These are phyloP conservation scores for Hygrocybe punicea DNA, from an alignment of 768 basidiomycete species.

Conservation along the genomic window DNA sequence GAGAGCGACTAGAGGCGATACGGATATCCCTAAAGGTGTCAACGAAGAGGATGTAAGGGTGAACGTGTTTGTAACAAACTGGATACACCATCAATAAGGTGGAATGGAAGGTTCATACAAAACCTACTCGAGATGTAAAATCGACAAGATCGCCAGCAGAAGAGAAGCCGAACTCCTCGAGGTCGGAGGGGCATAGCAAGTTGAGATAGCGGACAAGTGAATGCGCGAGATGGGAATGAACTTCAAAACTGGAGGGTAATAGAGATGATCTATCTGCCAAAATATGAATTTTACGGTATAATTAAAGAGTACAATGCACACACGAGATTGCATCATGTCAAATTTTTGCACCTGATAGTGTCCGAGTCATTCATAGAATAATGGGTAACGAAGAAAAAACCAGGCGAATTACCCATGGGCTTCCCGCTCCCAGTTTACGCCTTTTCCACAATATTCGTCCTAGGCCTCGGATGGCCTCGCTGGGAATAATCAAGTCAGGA, in stretches of 20 bases:
- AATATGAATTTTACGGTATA: background rate
- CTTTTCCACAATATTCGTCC: slow-evolving; percentile 70
- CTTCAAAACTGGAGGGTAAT: slow-evolving; percentile 46
- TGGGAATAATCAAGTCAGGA: slow-evolving; percentile 50
- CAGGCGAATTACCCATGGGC: slow-evolving; percentile 51
- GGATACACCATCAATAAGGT: slow-evolving; percentile 7
- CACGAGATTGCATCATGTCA: slow-evolving; percentile 73
- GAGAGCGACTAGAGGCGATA: slow-evolving; percentile 75
- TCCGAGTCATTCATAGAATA: too few relatives aligned
- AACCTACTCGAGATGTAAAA: slow-evolving; percentile 65
- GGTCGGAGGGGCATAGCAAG: slow-evolving; percentile 54
- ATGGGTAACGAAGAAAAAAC: background rate
- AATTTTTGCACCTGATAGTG: slow-evolving; percentile 57
- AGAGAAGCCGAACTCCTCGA: slow-evolving; percentile 53
- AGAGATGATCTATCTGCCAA: slow-evolving; percentile 55
- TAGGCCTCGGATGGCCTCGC: slow-evolving; percentile 76
- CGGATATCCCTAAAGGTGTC: slow-evolving; percentile 77
- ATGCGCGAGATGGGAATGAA: slow-evolving; percentile 69
- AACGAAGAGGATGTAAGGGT: slow-evolving; percentile 77
- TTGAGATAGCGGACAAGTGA: slow-evolving; percentile 70
- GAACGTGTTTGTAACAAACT: slow-evolving; percentile 94
- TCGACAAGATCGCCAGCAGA: slow-evolving; percentile 64
- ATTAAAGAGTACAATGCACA: slow-evolving; percentile 25
- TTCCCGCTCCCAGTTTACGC: slow-evolving; percentile 51
- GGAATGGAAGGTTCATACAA: background rate